Percentiles rank a stretch among this genome's conserved stretches.
These are phyloP conservation scores for Blastomyces silverae DNA, from an alignment of 2,329 filamentous ascomycete species.

Conservation along the genomic window DNA sequence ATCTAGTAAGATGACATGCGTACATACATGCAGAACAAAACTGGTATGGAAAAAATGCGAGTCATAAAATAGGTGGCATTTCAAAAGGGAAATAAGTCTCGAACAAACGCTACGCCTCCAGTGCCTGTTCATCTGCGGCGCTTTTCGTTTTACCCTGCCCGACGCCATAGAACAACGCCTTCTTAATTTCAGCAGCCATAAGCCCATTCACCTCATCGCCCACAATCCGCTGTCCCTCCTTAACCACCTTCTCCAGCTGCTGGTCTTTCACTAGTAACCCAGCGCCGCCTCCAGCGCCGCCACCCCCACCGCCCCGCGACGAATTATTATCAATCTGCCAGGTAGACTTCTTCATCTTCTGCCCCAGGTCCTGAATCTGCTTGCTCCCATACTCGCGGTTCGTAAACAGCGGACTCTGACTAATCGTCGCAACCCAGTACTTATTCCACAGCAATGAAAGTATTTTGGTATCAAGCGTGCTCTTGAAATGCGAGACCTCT, in stretches of 20 bases:
- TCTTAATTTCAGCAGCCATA: conserved; percentile 46
- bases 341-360: conserved; percentile 67
- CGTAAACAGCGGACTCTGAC: conserved; percentile 79
- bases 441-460: conserved; percentile 95
- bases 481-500: conserved; percentile 91
- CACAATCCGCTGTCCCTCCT: conserved; percentile 52
- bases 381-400: conserved; percentile 91
- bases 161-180: conserved; percentile 42
- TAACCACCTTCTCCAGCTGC: conserved; percentile 49
- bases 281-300: conserved; percentile 24
- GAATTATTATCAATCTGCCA: conserved; percentile 33
- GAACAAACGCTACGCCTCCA: conserved; percentile 23
- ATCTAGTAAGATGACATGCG: background rate
- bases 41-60: background rate
- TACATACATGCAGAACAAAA: background rate
- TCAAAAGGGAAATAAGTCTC: background rate
- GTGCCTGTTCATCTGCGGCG: background rate
- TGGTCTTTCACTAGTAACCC: conserved; percentile 37
- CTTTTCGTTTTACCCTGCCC: background rate
- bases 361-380: conserved; percentile 80
- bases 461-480: conserved; percentile 76
- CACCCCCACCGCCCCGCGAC: conserved; percentile 17
- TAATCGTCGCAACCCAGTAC: conserved; percentile 80
- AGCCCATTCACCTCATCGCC: conserved; percentile 48
- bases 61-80: background rate